Base-by-base conservation (phyloP, 2,329 filamentous ascomycete genomes). In the Diaporthe eres region DNA sequence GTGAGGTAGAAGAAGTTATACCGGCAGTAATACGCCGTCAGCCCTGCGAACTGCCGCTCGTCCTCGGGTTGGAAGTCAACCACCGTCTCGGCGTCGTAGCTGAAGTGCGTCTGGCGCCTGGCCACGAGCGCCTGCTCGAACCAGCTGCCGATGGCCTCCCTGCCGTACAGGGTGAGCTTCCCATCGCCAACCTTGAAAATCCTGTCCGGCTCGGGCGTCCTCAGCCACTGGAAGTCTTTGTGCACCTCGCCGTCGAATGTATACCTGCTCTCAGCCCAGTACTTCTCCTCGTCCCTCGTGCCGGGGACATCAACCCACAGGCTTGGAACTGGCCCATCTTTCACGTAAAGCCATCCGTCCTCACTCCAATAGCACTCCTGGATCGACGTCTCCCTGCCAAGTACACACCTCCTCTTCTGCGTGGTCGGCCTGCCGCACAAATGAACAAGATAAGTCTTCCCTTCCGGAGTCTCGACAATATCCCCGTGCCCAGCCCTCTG, bases 1-100 rank as follows among this genome's bases (percentile, higher is more conserved):
- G 89, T 87, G 8, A 92, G 85, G 78, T 92, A 92, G 84, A 91
- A 92, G 82, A 92, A 92, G 82, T 92, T 92, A 83, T 86, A 92
- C 4, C 90, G 89, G 79, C 88, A 90, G 83, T 92, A 92, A 81
- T 92, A 92, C 0, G 90, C 89, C 17, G 88, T 89, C 10, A 93
- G 83, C 0, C 91, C 91, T 0, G 91, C 90, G 76, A 91, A 92
- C 78, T 92, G 87, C 15, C 90, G 86, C 83, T 92, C 90, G 78
- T 92, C 90, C 0, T 82, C 81, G 0, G 91, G 91, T 0, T 83
- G 82, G 78, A 91, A 92, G 75, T 87, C 85, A 3, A 92, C 78
- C 0, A 86, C 82, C 0, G 90, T 91, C 81, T 91, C 90, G 68
- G 90, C 90, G 74, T 92, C 90, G 79, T 89, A 91, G 1, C 89